phyloP scores from a whole-genome alignment of 208 protist species.

The Naegleria lovaniensis region DNA sequence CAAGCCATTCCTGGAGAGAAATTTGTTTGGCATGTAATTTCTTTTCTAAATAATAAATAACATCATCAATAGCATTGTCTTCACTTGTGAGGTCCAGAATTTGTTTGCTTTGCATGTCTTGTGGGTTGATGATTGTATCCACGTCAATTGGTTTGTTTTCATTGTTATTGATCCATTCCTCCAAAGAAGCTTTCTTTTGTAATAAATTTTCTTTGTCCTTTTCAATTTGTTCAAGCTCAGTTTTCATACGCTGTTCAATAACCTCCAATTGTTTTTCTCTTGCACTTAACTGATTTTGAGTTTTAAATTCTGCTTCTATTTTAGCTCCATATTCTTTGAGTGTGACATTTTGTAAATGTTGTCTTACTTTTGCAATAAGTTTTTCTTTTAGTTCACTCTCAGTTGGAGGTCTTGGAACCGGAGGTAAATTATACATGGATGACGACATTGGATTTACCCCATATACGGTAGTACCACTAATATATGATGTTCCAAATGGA shows the following conservation, averaged over 20 bases:
- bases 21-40: not conserved
- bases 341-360: not conserved
- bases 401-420: not conserved
- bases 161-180: not conserved
- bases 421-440: not conserved
- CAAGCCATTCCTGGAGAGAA: not conserved
- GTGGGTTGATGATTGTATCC: not conserved
- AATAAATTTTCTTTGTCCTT: not conserved
- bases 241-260: not conserved
- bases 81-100: not conserved
- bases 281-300: not conserved
- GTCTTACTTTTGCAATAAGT: not conserved
- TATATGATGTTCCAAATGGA: not conserved
- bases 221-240: not conserved
- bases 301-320: not conserved
- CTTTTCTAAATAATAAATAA: constrained; percentile 9
- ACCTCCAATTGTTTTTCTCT: constrained; percentile 3
- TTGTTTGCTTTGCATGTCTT: constrained; percentile 23
- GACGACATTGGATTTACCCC: not conserved
- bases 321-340: not conserved
- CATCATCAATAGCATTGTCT: constrained; percentile 10
- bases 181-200: not conserved
- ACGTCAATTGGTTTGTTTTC: constrained; percentile 16
- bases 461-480: not conserved
- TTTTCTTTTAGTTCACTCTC: not conserved